These are phyloP conservation scores for Penicillium parvum DNA, from an alignment of 495 filamentous ascomycete species.

Conservation along the genomic window DNA sequence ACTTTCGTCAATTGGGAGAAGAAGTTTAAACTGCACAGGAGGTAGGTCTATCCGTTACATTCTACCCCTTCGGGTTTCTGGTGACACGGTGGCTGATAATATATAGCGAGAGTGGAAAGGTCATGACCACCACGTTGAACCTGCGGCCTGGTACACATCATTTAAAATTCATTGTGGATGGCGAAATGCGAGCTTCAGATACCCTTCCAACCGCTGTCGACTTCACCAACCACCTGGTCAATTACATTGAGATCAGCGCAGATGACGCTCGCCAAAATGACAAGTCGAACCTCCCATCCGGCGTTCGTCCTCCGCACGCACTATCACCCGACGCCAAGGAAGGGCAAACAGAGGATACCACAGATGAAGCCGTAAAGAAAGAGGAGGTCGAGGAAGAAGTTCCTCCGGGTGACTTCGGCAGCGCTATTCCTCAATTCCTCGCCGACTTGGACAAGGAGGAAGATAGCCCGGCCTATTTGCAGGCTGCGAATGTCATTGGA, in stretches of 20 bases:
- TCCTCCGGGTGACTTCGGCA: constrained; percentile 44
- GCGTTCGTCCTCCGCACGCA: constrained; percentile 43
- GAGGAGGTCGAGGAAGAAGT: constrained; percentile 48
- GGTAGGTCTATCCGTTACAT: constrained; percentile 46
- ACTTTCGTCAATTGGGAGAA: constrained; percentile 95
- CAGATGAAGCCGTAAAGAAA: constrained; percentile 38
- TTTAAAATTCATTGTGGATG: constrained; percentile 92
- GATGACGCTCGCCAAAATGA: constrained; percentile 52
- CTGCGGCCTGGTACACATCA: constrained; percentile 93
- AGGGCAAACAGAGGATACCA: constrained; percentile 34
- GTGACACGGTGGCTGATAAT: constrained; percentile 6
- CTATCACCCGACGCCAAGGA: constrained; percentile 34
- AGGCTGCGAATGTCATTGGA: constrained; percentile 64
- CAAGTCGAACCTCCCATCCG: constrained; percentile 30
- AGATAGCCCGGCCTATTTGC: constrained; percentile 63
- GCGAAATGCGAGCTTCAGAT: constrained; percentile 81
- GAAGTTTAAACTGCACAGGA: constrained; percentile 78
- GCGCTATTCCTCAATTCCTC: constrained; percentile 76
- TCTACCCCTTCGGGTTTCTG: too few relatives aligned
- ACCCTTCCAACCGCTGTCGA: constrained; percentile 91
- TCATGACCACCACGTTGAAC: constrained; percentile 69
- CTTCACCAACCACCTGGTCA: constrained; percentile 92
- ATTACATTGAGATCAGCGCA: constrained; percentile 90
- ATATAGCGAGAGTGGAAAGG: constrained; percentile 40
- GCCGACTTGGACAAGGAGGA: constrained; percentile 81